Conservation (phyloP, 2,329 filamentous ascomycete species). For the Penicillium oxalicum region DNA sequence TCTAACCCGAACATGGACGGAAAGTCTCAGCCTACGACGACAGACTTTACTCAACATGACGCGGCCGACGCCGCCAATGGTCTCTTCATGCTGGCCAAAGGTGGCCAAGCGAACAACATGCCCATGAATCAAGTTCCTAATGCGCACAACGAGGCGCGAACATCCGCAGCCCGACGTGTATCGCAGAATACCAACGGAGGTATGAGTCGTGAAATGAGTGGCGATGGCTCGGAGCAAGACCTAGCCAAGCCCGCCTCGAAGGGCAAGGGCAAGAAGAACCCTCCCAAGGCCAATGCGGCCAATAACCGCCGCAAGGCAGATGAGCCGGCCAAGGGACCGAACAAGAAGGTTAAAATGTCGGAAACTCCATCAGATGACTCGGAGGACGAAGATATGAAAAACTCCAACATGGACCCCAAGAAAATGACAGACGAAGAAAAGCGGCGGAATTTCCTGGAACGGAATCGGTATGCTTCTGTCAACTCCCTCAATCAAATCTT, state of each 20-base stretch:
- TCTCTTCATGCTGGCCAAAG: conserved; percentile 76
- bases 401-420: conserved; percentile 52
- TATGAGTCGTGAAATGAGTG: conserved; percentile 62
- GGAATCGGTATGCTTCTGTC: conserved; percentile 67
- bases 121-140: conserved; percentile 42
- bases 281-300: conserved; percentile 41
- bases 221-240: conserved; percentile 65
- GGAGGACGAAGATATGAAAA: conserved; percentile 47
- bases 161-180: conserved; percentile 36
- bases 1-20: conserved; percentile 39
- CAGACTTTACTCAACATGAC: conserved; percentile 79
- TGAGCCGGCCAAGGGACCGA: conserved; percentile 63
- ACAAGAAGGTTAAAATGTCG: conserved; percentile 65
- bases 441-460: conserved; percentile 92
- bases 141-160: conserved; percentile 41
- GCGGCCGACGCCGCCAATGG: conserved; percentile 92
- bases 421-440: conserved; percentile 99
- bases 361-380: conserved; percentile 44
- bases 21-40: conserved; percentile 43
- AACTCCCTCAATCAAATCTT: too few species aligned
- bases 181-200: conserved; percentile 42
- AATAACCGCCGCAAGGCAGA: conserved; percentile 74
- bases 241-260: conserved; percentile 60
- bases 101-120: conserved; percentile 50
- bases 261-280: conserved; percentile 63